Percentiles rank a stretch among this genome's conserved stretches.
Evolutionary conservation across 2,329 filamentous ascomycete species (phyloP).

Genomic region (Colletotrichum graminicola): DNA sequence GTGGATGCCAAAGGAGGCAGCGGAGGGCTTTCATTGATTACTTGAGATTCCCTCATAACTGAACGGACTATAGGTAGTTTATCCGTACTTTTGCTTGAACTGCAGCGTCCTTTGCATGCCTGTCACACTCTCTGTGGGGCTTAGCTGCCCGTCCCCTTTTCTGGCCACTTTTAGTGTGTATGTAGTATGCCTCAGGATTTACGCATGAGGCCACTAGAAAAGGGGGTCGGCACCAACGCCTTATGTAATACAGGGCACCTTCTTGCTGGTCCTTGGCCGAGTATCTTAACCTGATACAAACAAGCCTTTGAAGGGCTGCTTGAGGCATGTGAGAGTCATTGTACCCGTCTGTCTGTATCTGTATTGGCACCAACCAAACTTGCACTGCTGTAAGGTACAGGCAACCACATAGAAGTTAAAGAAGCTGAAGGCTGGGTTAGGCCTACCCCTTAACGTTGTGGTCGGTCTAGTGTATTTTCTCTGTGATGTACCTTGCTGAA

Average conservation of each 20-base stretch:
- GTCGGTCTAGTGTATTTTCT: not conserved
- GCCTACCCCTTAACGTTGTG: not conserved
- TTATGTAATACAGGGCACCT: not conserved
- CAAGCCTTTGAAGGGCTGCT: not conserved
- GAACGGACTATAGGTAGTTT: not conserved
- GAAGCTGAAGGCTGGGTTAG: not conserved
- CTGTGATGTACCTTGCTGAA: not conserved
- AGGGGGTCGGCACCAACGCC: not conserved
- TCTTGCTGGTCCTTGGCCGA: not conserved
- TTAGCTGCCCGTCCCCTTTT: not conserved
- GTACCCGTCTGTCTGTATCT: not conserved
- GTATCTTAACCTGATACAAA: not conserved
- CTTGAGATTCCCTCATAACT: not conserved
- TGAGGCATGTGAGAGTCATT: constrained; percentile 3
- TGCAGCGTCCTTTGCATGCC: not conserved
- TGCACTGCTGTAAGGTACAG: not conserved
- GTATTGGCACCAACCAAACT: not conserved
- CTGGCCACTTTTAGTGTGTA: not conserved
- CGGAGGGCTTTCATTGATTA: not conserved
- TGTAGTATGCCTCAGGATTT: not conserved
- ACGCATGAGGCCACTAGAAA: not conserved
- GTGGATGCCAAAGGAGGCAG: constrained; percentile 2
- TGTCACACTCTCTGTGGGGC: not conserved
- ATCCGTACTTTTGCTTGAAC: not conserved
- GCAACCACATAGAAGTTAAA: not conserved